Conservation (phyloP, 2,329 filamentous ascomycete species). For the Clonostachys rhizophaga region DNA sequence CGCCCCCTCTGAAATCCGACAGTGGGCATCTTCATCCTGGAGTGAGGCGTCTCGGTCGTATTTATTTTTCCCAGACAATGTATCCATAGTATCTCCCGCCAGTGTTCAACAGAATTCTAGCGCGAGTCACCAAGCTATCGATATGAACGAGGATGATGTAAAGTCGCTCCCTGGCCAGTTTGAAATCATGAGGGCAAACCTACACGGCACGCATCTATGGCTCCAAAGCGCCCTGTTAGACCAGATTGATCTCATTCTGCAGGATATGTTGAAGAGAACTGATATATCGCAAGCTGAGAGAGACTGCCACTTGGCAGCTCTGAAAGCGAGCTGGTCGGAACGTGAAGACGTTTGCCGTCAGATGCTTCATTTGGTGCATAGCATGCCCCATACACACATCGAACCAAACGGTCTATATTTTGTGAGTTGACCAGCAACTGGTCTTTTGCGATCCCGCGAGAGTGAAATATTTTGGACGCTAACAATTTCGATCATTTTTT, state of each 20-base stretch:
- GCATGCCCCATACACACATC: constrained; percentile 18
- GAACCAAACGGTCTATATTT: constrained; percentile 27
- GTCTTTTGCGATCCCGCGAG: not conserved
- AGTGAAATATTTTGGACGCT: too few species aligned
- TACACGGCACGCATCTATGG: constrained; percentile 30
- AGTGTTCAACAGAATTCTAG: not conserved
- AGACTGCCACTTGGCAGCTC: not conserved
- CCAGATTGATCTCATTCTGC: constrained; percentile 18
- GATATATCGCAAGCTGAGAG: not conserved
- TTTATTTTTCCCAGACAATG: too few species aligned
- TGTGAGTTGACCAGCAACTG: constrained; percentile 6
- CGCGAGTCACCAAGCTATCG: not conserved
- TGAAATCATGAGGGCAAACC: constrained; percentile 21
- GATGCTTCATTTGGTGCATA: constrained; percentile 24
- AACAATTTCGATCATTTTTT: not conserved
- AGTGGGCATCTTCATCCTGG: not conserved
- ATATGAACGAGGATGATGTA: not conserved
- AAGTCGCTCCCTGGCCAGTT: constrained; percentile 6
- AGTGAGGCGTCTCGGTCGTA: not conserved
- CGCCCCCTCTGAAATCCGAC: constrained; percentile 5
- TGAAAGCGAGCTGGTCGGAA: constrained; percentile 18
- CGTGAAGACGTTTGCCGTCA: constrained; percentile 28
- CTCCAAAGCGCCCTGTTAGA: constrained; percentile 26
- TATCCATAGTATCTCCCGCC: not conserved
- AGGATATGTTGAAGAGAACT: constrained; percentile 3